phyloP scores from a whole-genome alignment of 1,284 basidiomycete species.

The Mycocalia duriaeana region DNA sequence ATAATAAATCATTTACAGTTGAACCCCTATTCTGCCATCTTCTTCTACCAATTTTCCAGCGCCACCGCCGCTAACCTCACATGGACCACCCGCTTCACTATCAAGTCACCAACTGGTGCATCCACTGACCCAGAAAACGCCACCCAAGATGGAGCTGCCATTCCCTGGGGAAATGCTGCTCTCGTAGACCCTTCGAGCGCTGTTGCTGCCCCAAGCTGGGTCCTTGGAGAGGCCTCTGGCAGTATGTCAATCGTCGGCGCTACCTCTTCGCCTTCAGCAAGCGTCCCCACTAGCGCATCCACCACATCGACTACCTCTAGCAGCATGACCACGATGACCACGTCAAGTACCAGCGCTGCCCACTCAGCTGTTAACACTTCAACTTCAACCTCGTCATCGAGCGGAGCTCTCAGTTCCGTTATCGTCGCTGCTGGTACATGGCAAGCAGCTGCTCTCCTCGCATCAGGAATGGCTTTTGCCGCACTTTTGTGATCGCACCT shows the following conservation, averaged over 20 bases:
- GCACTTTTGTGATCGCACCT: not conserved
- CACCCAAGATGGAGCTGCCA: slow-evolving; percentile 46
- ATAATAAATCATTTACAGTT: slow-evolving; percentile 39
- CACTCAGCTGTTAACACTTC: not conserved
- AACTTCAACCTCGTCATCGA: too few species aligned
- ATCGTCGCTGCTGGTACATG: not conserved
- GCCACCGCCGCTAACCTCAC: slow-evolving; percentile 35
- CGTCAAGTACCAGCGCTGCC: not conserved
- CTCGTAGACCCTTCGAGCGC: slow-evolving; percentile 44
- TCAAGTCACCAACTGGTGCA: slow-evolving; percentile 50
- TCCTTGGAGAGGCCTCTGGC: not conserved
- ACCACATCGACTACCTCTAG: not conserved
- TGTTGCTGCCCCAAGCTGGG: slow-evolving; percentile 26
- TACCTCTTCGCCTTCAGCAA: not conserved
- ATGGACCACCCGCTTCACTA: slow-evolving; percentile 83
- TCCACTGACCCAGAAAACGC: slow-evolving; percentile 46
- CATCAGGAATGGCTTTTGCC: not conserved
- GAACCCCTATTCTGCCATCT: slow-evolving; percentile 63
- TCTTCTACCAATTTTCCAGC: slow-evolving; percentile 75
- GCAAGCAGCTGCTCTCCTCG: not conserved
- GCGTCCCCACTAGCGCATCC: not conserved
- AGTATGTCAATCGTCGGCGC: not conserved
- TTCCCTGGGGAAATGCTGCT: slow-evolving; percentile 69
- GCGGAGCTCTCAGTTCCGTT: not conserved
- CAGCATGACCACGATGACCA: not conserved